Percentiles rank a stretch among this genome's conserved stretches.
These are phyloP conservation scores for Linaria vulgaris DNA, from an alignment of 257 asterid species.

Conservation along the genomic window DNA sequence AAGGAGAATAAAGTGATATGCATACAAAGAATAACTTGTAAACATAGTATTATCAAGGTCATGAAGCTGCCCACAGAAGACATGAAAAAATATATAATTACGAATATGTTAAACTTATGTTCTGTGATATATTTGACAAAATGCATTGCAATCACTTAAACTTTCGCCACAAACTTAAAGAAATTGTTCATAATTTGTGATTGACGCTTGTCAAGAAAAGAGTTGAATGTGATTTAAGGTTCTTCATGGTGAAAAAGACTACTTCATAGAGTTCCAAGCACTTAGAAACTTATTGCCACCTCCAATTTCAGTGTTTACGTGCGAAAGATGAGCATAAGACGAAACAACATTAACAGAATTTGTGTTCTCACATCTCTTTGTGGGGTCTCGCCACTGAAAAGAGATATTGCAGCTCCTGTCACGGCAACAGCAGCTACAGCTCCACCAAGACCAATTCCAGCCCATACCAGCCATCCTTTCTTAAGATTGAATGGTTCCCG, in stretches of 20 bases:
- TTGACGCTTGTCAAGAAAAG: slow-evolving; percentile 3
- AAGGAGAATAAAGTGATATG: slow-evolving; percentile 12
- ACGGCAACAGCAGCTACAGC: slow-evolving; percentile 71
- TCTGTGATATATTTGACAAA: neutral
- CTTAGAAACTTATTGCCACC: slow-evolving; percentile 9
- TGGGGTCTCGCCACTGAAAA: slow-evolving; percentile 73
- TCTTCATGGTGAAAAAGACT: neutral
- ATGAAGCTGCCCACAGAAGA: neutral
- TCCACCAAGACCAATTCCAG: slow-evolving; percentile 86
- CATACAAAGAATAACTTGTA: slow-evolving; percentile 1
- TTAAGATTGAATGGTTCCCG: slow-evolving; percentile 80
- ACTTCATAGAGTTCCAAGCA: neutral
- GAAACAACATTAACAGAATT: slow-evolving; percentile 18
- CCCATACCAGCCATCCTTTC: slow-evolving; percentile 95
- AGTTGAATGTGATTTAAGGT: neutral
- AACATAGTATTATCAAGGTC: slow-evolving; percentile 2
- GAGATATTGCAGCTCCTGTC: slow-evolving; percentile 71
- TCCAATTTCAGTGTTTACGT: neutral
- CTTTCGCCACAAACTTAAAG: neutral
- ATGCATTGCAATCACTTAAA: neutral
- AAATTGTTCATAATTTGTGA: neutral
- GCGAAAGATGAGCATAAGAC: slow-evolving; percentile 5
- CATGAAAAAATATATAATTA: neutral
- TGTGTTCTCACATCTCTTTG: slow-evolving; percentile 78
- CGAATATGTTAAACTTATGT: neutral